Percentiles rank a stretch among this genome's conserved stretches.
These are phyloP conservation scores for Handroanthus guayacan DNA, from an alignment of 257 asterid species.

Conservation along the genomic window DNA sequence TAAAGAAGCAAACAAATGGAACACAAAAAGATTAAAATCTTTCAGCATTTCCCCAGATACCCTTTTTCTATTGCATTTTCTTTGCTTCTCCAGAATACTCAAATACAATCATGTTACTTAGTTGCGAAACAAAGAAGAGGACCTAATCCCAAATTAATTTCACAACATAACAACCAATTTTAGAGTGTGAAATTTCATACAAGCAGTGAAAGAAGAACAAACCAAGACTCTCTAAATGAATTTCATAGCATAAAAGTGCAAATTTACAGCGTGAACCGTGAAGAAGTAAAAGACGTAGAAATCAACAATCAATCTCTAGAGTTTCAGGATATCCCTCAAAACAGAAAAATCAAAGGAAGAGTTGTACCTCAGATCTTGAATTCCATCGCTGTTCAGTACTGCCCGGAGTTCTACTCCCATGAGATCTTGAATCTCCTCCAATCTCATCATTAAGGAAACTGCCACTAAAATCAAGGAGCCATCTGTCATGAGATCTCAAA, in stretches of 20 bases:
- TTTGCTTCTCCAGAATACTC: background rate
- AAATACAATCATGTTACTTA: slow-evolving; percentile 1
- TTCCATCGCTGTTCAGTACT: slow-evolving; percentile 59
- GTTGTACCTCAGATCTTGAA: slow-evolving; percentile 85
- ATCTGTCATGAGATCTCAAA: slow-evolving; percentile 61
- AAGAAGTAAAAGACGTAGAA: slow-evolving; percentile 9
- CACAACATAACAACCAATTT: background rate
- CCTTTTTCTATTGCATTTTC: too few species aligned
- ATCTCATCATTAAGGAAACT: slow-evolving; percentile 57
- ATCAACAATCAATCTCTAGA: slow-evolving; percentile 2
- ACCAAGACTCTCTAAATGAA: background rate
- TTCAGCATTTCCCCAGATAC: background rate
- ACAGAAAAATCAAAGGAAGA: background rate
- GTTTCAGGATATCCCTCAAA: slow-evolving; percentile 6
- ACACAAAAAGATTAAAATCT: background rate
- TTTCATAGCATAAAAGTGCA: background rate
- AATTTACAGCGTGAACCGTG: background rate
- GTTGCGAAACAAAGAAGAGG: slow-evolving; percentile 14
- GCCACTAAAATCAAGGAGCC: slow-evolving; percentile 65
- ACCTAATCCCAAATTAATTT: background rate
- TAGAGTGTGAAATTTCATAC: background rate
- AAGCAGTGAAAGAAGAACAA: slow-evolving; percentile 10
- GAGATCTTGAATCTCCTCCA: slow-evolving; percentile 59
- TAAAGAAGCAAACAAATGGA: background rate
- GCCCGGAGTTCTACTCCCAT: slow-evolving; percentile 49